A percentile compares a stretch with the other conserved stretches of the same genome.
phyloP scores from a whole-genome alignment of 805 yeast genomes.

The Schizosaccharomyces pombe region DNA sequence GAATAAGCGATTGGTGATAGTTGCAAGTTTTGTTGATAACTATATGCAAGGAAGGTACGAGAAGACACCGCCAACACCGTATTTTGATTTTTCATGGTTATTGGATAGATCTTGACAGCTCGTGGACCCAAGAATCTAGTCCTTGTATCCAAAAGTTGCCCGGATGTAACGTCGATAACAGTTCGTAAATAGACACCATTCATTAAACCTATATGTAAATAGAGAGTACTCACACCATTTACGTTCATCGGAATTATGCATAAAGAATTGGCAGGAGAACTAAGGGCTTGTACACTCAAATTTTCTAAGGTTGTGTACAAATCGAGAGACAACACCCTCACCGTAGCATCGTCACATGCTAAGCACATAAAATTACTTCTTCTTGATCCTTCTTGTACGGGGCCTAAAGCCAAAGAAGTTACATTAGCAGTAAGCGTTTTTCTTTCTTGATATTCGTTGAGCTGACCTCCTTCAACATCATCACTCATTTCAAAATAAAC shows the following conservation, averaged over 20 bases:
- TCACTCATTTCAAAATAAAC: constrained; percentile 49
- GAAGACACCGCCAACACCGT: constrained; percentile 29
- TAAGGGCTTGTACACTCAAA: constrained; percentile 40
- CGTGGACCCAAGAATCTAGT: constrained; percentile 52
- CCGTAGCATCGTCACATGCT: constrained; percentile 46
- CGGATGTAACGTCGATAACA: constrained; percentile 31
- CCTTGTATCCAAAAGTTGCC: constrained; percentile 38
- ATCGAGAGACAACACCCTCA: constrained; percentile 42
- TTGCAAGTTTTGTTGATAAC: constrained; percentile 17
- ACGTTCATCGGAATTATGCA: constrained; percentile 17
- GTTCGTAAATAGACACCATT: constrained; percentile 61
- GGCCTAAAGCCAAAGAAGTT: constrained; percentile 24
- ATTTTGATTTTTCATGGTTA: constrained; percentile 16
- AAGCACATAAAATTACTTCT: constrained; percentile 39
- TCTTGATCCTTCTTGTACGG: constrained; percentile 23
- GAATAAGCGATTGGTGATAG: constrained; percentile 26
- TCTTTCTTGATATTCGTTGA: constrained; percentile 47
- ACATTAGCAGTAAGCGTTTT: constrained; percentile 31
- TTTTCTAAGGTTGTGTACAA: constrained; percentile 36
- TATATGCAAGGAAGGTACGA: constrained; percentile 31
- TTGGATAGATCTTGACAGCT: constrained; percentile 28
- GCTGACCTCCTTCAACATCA: constrained; percentile 31
- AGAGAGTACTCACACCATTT: constrained; percentile 8
- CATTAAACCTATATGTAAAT: constrained; percentile 56
- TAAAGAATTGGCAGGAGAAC: constrained; percentile 25